Evolutionary conservation across 441 rosid genomes (phyloP), one percentile per base, ranked within the genome.

Genomic region (Kokia cookei): DNA sequence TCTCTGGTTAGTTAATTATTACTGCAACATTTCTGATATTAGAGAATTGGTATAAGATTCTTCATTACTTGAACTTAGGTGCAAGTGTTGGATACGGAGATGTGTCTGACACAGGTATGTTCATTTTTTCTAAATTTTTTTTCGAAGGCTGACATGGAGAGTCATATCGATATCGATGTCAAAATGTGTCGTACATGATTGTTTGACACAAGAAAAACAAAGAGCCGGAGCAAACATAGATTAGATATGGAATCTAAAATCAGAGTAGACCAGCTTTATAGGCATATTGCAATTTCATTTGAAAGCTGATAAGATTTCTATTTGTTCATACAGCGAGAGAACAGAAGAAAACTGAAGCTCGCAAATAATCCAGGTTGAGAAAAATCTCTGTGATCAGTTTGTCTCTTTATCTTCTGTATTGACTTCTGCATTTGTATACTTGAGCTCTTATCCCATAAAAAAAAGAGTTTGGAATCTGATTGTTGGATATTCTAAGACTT

Each of bases 311-410:
- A 2, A 58, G 4, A 65, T 57, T 53, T 62, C 51, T 7, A 47
- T 43, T 17, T 48, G 47, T 26, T 15, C 17, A 76, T 78, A 9
- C 90, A 93, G 99, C 94, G 1, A 93, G 82, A 82, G 97, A 91
- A 45, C 88, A 84, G 78, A 96, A 93, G 94, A 93, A 89, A 79
- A 81, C 73, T 0, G 97, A 89, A 75, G 87, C 87, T 63, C 89
- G 92, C 81, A 96, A 96, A 78, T 96, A 84, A 89, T 55, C 65
- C 70, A 65, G 50, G 45, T n/a, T 61, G 14, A 48, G 47, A 37
- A 59, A 47, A 53, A 45, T 29, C 42, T 26, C 17, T 50, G 32
- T 50, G 60, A 17, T 51, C n/a, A 27, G 53, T 64, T 32, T 29
- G 27, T 66, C 66, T 60, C 63, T 32, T 32, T 17, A 13, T 32